phyloP scores from a whole-genome alignment of 2,329 filamentous ascomycete species.

The Penicillium griseofulvum region DNA sequence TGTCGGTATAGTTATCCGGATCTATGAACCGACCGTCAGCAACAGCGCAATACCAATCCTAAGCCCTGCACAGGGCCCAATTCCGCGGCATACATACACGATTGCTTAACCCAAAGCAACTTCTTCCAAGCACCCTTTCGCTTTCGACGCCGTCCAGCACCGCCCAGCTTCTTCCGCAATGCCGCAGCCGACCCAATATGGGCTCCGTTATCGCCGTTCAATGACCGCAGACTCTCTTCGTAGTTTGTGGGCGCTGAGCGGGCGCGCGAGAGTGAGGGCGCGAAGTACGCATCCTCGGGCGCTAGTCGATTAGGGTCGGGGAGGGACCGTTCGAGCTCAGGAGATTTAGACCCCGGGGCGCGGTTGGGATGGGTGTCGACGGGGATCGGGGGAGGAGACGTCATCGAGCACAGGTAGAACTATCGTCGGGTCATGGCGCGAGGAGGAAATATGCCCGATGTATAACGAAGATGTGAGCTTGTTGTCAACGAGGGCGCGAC shows the following conservation, averaged over 20 bases:
- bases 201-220: conserved; percentile 45
- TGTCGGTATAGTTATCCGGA: conserved; percentile 98
- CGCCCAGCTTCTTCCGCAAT: conserved; percentile 50
- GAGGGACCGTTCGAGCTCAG: conserved; percentile 39
- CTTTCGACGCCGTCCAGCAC: conserved; percentile 64
- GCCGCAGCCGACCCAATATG: conserved; percentile 39
- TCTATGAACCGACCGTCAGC: conserved; percentile 50
- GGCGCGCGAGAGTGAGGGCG: conserved; percentile 59
- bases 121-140: conserved; percentile 86
- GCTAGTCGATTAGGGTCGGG: conserved; percentile 68
- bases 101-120: conserved; percentile 95
- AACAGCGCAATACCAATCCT: background rate
- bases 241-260: conserved; percentile 41
- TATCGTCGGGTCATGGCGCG: conserved; percentile 32
- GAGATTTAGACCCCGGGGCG: conserved; percentile 35
- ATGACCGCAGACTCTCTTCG: conserved; percentile 32
- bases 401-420: conserved; percentile 30
- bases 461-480: conserved; percentile 1
- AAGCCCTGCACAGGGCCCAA: background rate
- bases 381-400: conserved; percentile 41
- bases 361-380: conserved; percentile 49
- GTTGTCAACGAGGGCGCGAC: conserved; percentile 10
- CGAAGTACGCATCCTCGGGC: conserved; percentile 78
- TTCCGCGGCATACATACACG: conserved; percentile 57
- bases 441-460: conserved; percentile 1